Evolutionary conservation across 208 protist species (phyloP), one percentile per base, ranked within the genome.

Genomic region (Trypanosoma melophagium): DNA sequence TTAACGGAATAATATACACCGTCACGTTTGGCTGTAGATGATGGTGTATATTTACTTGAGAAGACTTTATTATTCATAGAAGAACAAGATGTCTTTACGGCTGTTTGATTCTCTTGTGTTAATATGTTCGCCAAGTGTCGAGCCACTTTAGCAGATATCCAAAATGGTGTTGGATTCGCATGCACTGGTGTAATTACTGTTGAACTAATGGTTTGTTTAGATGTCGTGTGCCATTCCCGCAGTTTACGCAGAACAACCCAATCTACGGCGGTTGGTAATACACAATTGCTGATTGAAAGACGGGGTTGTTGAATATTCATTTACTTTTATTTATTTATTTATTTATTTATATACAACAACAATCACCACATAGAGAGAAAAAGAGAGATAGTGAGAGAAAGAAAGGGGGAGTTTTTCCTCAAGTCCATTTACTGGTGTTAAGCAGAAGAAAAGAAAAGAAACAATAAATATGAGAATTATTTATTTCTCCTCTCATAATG

Each of bases 231-330:
- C 40, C 61, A 69, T 21, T 65, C 55, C 51, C 38, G 24, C 63
- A 72, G 7, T 45, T 25, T 49, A 40, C 62, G 57, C 45, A 54
- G 24, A 45, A 66, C 68, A 22, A 57, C 57, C 63, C 51, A 67
- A 52, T 71, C 56, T 22, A 70, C 35, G 19, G 74, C 55, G n/a
- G 69, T 68, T 17, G 69, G 55, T 8, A 74, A 54, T 13, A 45
- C 31, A 57, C 49, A 68, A 25, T 56, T 56, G 40, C 69, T 74
- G 10, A 74, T 54, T 1, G 60, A 74, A 4, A 74, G 31, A 19
- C 69, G 54, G 7, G 49, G 66, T n/a, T 56, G 7, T n/a, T 17
- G 41, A 50, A 62, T 2, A 31, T 41, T 24, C 55, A 70, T 62
- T 62, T 42, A 45, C 41, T 50, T 10, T 42, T 60, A 24, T 60